Evolutionary conservation across 768 basidiomycete genomes (phyloP).

Genomic region (Tubosaeta sp.): DNA sequence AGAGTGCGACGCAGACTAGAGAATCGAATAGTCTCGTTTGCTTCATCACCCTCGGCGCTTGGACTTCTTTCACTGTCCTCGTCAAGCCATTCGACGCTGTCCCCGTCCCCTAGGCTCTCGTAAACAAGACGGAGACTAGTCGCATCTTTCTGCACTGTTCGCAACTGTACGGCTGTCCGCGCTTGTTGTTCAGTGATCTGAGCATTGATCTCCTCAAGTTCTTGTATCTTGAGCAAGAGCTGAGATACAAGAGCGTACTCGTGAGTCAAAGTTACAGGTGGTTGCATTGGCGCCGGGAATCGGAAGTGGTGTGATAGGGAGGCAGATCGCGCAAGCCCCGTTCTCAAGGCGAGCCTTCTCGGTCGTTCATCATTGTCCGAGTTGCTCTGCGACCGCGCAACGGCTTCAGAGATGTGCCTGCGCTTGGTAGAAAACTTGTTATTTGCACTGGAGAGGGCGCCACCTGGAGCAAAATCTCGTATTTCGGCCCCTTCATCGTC

Average conservation of each 20-base stretch:
- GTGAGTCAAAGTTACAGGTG: conserved; percentile 17
- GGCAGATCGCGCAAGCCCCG: conserved; percentile 22
- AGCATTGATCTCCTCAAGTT: conserved; percentile 69
- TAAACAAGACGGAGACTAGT: conserved; percentile 67
- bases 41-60: conserved; percentile 24
- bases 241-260: conserved; percentile 63
- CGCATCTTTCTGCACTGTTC: conserved; percentile 68
- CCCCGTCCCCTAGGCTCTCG: conserved; percentile 58
- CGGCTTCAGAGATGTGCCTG: conserved; percentile 28
- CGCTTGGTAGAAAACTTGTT: conserved; percentile 20
- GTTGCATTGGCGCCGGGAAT: conserved; percentile 5
- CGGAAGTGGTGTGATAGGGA: conserved; percentile 22
- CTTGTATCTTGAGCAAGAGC: conserved; percentile 68
- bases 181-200: conserved; percentile 63
- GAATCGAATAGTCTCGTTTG: conserved; percentile 31
- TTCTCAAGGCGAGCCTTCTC: conserved; percentile 16
- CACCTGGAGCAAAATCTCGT: conserved; percentile 60
- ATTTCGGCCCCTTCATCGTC: conserved; percentile 33
- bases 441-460: conserved; percentile 34
- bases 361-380: conserved; percentile 12
- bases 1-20: conserved; percentile 25
- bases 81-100: conserved; percentile 35
- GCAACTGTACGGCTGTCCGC: conserved; percentile 56
- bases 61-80: conserved; percentile 41
- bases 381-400: conserved; percentile 7